Conservation (phyloP, 2,329 filamentous ascomycete genomes). For the Calcarisporium arbuscula region DNA sequence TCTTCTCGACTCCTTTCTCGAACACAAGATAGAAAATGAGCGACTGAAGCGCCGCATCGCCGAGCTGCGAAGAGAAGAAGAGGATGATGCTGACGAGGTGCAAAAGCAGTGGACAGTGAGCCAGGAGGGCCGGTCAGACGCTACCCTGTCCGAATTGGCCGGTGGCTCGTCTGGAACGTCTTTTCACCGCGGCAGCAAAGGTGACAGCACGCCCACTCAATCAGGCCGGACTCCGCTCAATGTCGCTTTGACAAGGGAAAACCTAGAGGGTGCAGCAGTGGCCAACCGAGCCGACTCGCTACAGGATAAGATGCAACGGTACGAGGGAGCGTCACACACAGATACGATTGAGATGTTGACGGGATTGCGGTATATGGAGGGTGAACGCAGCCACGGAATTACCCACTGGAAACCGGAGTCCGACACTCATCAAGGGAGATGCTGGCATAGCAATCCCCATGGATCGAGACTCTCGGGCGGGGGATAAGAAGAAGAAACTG, state of each 20-base stretch:
- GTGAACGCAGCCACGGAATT: slow-evolving; percentile 81
- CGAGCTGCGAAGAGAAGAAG: slow-evolving; percentile 79
- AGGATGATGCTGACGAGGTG: slow-evolving; percentile 66
- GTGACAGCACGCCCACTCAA: slow-evolving; percentile 51
- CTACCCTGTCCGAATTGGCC: slow-evolving; percentile 43
- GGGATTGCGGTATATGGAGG: slow-evolving; percentile 78
- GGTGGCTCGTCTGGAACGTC: slow-evolving; percentile 25
- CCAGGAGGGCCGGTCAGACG: slow-evolving; percentile 49
- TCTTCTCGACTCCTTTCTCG: slow-evolving; percentile 84
- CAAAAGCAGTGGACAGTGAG: slow-evolving; percentile 55
- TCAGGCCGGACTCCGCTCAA: slow-evolving; percentile 60
- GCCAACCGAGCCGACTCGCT: slow-evolving; percentile 67
- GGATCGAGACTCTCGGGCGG: slow-evolving; percentile 66
- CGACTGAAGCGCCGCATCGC: slow-evolving; percentile 76
- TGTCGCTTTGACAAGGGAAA: slow-evolving; percentile 68
- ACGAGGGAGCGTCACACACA: slow-evolving; percentile 68
- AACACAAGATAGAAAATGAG: slow-evolving; percentile 96
- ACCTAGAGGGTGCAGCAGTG: slow-evolving; percentile 66
- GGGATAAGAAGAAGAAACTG: slow-evolving; percentile 81
- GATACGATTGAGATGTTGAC: slow-evolving; percentile 93
- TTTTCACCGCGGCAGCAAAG: slow-evolving; percentile 24
- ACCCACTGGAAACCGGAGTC: slow-evolving; percentile 79
- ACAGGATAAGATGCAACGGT: slow-evolving; percentile 77
- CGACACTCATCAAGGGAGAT: slow-evolving; percentile 76
- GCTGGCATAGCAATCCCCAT: slow-evolving; percentile 78